Evolutionary conservation across 768 basidiomycete species (phyloP).

Genomic region (Neoboletus subvelutipes): DNA sequence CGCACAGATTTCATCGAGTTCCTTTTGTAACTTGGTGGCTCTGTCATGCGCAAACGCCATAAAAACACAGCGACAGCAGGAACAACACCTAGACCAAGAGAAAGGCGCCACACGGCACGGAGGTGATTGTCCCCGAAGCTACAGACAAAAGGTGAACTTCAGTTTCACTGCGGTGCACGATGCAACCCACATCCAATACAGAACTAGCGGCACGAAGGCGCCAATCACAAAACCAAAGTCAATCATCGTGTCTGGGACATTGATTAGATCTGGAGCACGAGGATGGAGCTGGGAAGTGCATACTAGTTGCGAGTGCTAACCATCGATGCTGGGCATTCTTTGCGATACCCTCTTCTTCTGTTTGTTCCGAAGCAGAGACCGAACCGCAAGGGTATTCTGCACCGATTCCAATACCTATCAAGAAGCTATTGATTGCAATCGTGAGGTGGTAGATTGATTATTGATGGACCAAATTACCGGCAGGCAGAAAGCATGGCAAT

Average conservation of each 20-base stretch:
- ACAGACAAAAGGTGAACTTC: neutral
- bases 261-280: neutral
- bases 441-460: neutral
- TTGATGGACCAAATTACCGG: constrained; percentile 46
- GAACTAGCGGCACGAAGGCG: constrained; percentile 78
- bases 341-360: constrained; percentile 75
- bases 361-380: constrained; percentile 86
- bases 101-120: constrained; percentile 83
- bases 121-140: constrained; percentile 81
- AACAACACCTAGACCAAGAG: constrained; percentile 79
- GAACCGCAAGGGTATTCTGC: constrained; percentile 91
- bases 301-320: constrained; percentile 89
- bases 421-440: constrained; percentile 50
- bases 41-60: constrained; percentile 85
- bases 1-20: constrained; percentile 74
- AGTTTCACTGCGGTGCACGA: neutral
- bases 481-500: constrained; percentile 77
- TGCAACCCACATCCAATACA: constrained; percentile 78
- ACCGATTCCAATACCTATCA: constrained; percentile 86
- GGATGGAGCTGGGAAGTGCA: constrained; percentile 19
- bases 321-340: constrained; percentile 84
- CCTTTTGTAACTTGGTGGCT: constrained; percentile 70
- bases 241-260: constrained; percentile 70
- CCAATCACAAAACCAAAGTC: constrained; percentile 80
- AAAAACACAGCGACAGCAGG: constrained; percentile 81